These are phyloP conservation scores for Xylaria sp. DNA, from an alignment of 2,329 filamentous ascomycete genomes.

Conservation along the genomic window DNA sequence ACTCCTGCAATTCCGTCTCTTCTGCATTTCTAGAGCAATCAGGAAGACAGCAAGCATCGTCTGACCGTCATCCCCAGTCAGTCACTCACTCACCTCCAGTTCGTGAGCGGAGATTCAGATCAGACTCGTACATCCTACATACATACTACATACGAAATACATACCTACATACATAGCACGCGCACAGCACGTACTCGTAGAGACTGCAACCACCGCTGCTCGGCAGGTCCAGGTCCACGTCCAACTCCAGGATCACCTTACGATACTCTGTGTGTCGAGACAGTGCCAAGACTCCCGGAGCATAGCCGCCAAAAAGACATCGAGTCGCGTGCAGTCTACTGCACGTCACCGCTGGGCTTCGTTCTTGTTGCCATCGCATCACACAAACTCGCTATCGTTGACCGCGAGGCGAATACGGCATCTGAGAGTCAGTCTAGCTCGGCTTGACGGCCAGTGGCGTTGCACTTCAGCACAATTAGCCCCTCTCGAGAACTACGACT, in stretches of 20 bases:
- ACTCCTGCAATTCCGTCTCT: too few species aligned
- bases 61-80: too few species aligned
- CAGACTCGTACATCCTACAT: neutral
- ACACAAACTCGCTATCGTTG: slow-evolving; percentile 10
- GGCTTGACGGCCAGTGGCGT: slow-evolving; percentile 24
- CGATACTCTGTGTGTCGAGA: neutral
- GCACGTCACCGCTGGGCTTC: slow-evolving; percentile 23
- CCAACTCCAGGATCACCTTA: neutral
- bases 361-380: slow-evolving; percentile 13
- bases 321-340: slow-evolving; percentile 17
- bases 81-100: too few species aligned
- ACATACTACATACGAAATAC: neutral
- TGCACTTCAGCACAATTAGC: slow-evolving; percentile 14
- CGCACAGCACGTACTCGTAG: slow-evolving; percentile 1
- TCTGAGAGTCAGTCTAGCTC: slow-evolving; percentile 31
- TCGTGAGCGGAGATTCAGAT: neutral
- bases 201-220: slow-evolving; percentile 12
- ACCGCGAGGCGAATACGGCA: slow-evolving; percentile 12
- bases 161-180: neutral
- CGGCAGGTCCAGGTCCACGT: neutral
- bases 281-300: slow-evolving; percentile 10
- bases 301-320: slow-evolving; percentile 9
- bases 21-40: too few species aligned
- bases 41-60: too few species aligned
- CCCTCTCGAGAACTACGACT: slow-evolving; percentile 23